A percentile compares a stretch with the other conserved stretches of the same genome.
phyloP scores from a whole-genome alignment of 495 filamentous ascomycete species.

The Antarctomyces pellizariae region DNA sequence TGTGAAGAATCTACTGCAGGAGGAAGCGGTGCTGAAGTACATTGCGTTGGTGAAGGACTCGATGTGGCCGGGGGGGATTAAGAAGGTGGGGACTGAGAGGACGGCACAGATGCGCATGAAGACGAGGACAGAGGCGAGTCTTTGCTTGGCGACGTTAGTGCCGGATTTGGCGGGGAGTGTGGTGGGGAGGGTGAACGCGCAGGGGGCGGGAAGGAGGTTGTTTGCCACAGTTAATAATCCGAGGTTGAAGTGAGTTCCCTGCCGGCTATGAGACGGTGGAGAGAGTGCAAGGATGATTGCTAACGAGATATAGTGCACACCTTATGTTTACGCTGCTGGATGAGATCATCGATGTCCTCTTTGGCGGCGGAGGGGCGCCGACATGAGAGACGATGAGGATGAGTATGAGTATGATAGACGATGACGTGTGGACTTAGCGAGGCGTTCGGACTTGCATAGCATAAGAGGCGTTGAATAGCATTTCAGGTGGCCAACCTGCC shows the following conservation, averaged over 20 bases:
- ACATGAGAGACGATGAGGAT: too few relatives aligned
- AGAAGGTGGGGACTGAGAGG: conserved; percentile 26
- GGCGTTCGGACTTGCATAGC: too few relatives aligned
- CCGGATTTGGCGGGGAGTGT: conserved; percentile 70
- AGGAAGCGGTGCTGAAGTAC: conserved; percentile 58
- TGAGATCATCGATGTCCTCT: conserved; percentile 51
- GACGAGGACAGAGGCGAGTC: conserved; percentile 47
- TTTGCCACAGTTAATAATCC: conserved; percentile 68
- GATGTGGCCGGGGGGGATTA: conserved; percentile 60
- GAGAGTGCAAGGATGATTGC: conserved; percentile 1
- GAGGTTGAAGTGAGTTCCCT: conserved; percentile 34
- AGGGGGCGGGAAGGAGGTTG: conserved; percentile 55
- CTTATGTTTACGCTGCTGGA: conserved; percentile 58
- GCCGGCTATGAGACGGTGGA: conserved; percentile 1
- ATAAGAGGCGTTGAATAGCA: too few relatives aligned
- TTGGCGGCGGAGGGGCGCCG: conserved; percentile 23
- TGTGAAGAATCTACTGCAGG: conserved; percentile 40
- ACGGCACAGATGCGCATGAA: conserved; percentile 42
- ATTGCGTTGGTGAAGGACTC: conserved; percentile 40
- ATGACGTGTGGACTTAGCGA: too few relatives aligned
- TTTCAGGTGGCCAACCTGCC: too few relatives aligned
- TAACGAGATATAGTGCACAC: conserved; percentile 32
- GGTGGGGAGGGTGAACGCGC: conserved; percentile 63
- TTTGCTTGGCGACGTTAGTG: conserved; percentile 59
- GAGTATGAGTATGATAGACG: too few relatives aligned